phyloP scores from a whole-genome alignment of 257 asterid species.

The Cynanchum wilfordii region DNA sequence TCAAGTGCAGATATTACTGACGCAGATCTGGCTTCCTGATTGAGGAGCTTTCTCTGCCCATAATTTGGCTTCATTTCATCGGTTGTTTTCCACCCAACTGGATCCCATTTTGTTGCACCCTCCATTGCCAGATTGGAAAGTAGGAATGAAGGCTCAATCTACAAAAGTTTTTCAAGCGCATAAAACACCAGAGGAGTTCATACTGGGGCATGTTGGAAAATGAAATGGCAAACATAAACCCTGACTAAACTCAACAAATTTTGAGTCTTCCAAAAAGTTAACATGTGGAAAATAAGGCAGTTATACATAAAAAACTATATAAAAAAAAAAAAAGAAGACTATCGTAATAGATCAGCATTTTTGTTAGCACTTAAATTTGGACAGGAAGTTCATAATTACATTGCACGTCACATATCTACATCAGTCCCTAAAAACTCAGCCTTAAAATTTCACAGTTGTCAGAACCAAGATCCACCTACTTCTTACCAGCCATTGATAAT shows the following conservation, averaged over 20 bases:
- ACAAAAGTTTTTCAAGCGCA: conserved; percentile 2
- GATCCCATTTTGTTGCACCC: conserved; percentile 74
- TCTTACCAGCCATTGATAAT: background rate
- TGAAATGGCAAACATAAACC: background rate
- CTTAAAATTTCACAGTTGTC: background rate
- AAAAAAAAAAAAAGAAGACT: background rate
- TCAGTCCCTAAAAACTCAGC: conserved; percentile 1
- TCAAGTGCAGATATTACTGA: conserved; percentile 42
- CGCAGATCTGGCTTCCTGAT: conserved; percentile 29
- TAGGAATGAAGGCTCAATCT: conserved; percentile 41
- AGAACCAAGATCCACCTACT: background rate
- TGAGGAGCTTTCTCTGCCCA: conserved; percentile 26
- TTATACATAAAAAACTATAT: background rate
- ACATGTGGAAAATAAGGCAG: no score
- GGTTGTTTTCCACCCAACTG: conserved; percentile 32
- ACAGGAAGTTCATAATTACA: background rate
- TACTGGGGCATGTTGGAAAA: background rate
- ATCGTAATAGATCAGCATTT: background rate
- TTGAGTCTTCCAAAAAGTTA: background rate
- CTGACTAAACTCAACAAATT: background rate
- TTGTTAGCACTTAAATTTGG: background rate
- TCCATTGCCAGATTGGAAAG: conserved; percentile 48
- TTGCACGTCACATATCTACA: background rate
- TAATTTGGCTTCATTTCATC: conserved; percentile 29
- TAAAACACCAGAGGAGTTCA: conserved; percentile 6